Percentiles rank a stretch among this genome's conserved stretches.
phyloP scores from a whole-genome alignment of 257 asterid species.

The Petunia secreta region DNA sequence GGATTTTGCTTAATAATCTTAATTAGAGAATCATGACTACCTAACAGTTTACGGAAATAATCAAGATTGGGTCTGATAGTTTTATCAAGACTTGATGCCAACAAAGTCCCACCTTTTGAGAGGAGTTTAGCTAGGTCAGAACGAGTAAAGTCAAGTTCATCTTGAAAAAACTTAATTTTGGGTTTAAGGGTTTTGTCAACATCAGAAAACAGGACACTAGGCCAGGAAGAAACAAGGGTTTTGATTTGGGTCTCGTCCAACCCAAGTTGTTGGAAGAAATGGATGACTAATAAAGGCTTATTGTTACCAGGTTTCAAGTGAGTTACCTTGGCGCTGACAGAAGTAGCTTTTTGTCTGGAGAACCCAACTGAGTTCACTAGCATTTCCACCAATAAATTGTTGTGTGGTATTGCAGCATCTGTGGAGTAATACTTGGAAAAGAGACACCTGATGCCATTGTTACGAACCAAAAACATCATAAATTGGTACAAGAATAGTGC shows the following conservation, averaged over 20 bases:
- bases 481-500: too few species aligned
- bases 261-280: constrained; percentile 22
- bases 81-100: neutral
- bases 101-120: neutral
- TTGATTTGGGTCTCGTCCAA: constrained; percentile 26
- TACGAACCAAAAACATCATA: too few species aligned
- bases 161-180: neutral
- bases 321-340: constrained; percentile 17
- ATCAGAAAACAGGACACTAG: too few species aligned
- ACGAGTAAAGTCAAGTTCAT: constrained; percentile 26
- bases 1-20: constrained; percentile 18
- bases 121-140: constrained; percentile 2
- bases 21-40: constrained; percentile 19
- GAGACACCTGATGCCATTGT: too few species aligned
- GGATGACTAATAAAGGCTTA: constrained; percentile 18
- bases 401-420: neutral
- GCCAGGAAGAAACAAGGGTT: neutral
- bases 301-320: neutral
- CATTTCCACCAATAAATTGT: constrained; percentile 20
- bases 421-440: too few species aligned
- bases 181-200: too few species aligned
- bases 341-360: constrained; percentile 26
- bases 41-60: constrained; percentile 11
- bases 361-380: constrained; percentile 26
- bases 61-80: constrained; percentile 10